Conservation (phyloP, 441 rosid genomes). For the Gossypium davidsonii region DNA sequence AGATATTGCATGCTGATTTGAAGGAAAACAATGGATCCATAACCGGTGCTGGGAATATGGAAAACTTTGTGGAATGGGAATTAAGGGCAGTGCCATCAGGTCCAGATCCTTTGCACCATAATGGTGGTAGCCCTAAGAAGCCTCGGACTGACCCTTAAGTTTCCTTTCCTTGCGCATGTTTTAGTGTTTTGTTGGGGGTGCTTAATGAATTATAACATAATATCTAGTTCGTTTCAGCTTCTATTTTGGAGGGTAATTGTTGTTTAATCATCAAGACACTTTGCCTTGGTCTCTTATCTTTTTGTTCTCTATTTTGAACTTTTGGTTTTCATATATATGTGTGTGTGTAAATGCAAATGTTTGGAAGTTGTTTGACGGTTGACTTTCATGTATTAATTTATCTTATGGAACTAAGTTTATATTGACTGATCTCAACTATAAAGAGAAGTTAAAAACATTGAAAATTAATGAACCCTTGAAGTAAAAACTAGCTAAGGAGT, state of each 20-base stretch:
- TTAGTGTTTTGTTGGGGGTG: neutral
- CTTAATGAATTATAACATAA: neutral
- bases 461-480: no score
- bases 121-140: constrained; percentile 49
- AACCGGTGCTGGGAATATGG: neutral
- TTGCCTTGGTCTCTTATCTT: neutral
- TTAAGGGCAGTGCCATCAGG: constrained; percentile 61
- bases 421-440: no score
- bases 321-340: neutral
- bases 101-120: constrained; percentile 75
- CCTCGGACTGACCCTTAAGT: constrained; percentile 42
- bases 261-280: neutral
- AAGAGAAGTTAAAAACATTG: no score
- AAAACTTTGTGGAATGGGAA: constrained; percentile 25
- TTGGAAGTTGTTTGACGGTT: neutral
- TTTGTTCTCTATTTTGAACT: neutral
- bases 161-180: neutral
- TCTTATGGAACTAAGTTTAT: no score
- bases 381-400: no score
- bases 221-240: neutral
- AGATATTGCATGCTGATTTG: constrained; percentile 10
- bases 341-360: neutral
- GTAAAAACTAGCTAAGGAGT: no score
- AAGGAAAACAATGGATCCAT: constrained; percentile 2
- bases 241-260: neutral